Percentiles rank a stretch among this genome's conserved stretches.
phyloP scores from a whole-genome alignment of 805 yeast genomes.

The Candida tallmaniae region DNA sequence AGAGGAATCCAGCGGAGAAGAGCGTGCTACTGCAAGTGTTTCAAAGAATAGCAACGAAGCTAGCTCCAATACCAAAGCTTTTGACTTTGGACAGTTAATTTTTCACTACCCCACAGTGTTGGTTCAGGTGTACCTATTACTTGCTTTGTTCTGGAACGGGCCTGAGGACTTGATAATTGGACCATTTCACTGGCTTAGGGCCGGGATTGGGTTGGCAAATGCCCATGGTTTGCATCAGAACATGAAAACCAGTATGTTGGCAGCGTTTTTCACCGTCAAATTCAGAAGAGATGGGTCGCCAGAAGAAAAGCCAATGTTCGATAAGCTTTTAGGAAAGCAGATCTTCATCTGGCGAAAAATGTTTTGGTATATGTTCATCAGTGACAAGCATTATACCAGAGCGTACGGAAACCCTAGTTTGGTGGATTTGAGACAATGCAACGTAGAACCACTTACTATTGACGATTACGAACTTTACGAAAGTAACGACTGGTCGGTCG shows the following conservation, averaged over 20 bases:
- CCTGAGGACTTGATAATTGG: conserved; percentile 5
- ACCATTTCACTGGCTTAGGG: conserved; percentile 6
- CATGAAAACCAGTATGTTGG: conserved; percentile 1
- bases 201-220: conserved; percentile 5
- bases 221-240: conserved; percentile 9
- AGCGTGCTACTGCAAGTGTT: background rate
- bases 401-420: conserved; percentile 10
- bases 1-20: too few relatives aligned
- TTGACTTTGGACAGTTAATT: conserved; percentile 6
- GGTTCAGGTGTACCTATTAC: conserved; percentile 7
- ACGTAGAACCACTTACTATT: conserved; percentile 5
- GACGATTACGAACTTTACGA: conserved; percentile 10
- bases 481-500: conserved; percentile 3
- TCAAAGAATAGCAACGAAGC: background rate
- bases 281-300: background rate
- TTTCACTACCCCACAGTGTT: conserved; percentile 12
- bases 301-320: background rate
- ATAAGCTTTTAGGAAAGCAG: conserved; percentile 5
- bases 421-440: conserved; percentile 2
- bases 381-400: conserved; percentile 5
- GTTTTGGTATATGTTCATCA: conserved; percentile 10
- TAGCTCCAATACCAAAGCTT: conserved; percentile 2
- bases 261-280: background rate
- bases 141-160: conserved; percentile 1
- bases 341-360: conserved; percentile 10